Evolutionary conservation across 2,329 filamentous ascomycete genomes (phyloP).

Genomic region (Bipolaris sorokiniana): DNA sequence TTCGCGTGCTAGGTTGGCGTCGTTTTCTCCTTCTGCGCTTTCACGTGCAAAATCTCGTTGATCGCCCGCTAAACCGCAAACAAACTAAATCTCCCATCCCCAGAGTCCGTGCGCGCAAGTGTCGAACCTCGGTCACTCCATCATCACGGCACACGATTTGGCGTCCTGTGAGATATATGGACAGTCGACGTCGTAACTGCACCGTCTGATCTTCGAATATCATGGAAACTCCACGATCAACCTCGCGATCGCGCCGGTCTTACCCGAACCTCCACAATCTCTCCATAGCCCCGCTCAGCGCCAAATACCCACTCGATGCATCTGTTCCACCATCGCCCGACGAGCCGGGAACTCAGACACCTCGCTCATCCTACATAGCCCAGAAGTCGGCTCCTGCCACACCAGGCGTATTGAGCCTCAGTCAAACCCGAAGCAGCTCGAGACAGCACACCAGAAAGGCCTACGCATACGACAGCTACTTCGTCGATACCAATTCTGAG

Average conservation of each 20-base stretch:
- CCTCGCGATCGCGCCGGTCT: slow-evolving; percentile 56
- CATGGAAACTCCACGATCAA: slow-evolving; percentile 36
- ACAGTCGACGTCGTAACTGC: not conserved
- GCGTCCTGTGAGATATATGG: slow-evolving; percentile 5
- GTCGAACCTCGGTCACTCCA: slow-evolving; percentile 39
- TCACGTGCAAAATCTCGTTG: slow-evolving; percentile 26
- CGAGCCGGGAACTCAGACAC: slow-evolving; percentile 33
- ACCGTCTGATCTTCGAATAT: not conserved
- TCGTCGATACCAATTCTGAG: slow-evolving; percentile 32
- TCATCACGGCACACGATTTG: slow-evolving; percentile 12
- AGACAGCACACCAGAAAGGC: slow-evolving; percentile 46
- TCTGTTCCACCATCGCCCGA: slow-evolving; percentile 44
- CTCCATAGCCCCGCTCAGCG: slow-evolving; percentile 65
- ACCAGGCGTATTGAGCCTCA: slow-evolving; percentile 55
- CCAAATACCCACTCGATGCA: slow-evolving; percentile 59
- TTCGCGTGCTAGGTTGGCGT: not conserved
- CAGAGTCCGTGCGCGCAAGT: slow-evolving; percentile 29
- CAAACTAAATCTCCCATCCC: slow-evolving; percentile 19
- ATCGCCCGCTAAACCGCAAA: slow-evolving; percentile 27
- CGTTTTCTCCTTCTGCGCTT: slow-evolving; percentile 12
- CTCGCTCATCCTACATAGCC: slow-evolving; percentile 55
- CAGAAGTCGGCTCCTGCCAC: slow-evolving; percentile 57
- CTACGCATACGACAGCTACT: slow-evolving; percentile 45
- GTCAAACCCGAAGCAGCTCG: slow-evolving; percentile 45
- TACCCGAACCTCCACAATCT: slow-evolving; percentile 65